Conservation (phyloP, 208 protist species). For the Crithidia thermophila region DNA sequence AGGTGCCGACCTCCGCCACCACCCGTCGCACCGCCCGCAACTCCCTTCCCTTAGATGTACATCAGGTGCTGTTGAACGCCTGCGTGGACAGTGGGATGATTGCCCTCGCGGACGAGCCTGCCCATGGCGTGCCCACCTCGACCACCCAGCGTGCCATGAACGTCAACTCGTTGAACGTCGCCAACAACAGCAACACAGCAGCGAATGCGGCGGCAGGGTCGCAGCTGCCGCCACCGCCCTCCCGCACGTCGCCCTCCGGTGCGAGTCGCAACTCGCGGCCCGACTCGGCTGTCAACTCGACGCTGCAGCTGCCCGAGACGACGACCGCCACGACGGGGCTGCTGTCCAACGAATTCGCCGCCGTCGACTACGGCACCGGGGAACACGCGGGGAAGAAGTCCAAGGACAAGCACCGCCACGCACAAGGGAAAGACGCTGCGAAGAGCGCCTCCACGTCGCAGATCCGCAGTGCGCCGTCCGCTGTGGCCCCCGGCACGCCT, state of each 20-base stretch:
- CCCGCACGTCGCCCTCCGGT: not conserved
- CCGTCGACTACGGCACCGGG: not conserved
- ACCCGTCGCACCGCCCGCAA: not conserved
- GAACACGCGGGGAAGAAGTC: not conserved
- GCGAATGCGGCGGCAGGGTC: too few species aligned
- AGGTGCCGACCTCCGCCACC: too few species aligned
- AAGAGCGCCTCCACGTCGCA: constrained; percentile 18
- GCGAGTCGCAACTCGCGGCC: not conserved
- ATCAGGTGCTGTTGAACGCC: constrained; percentile 42
- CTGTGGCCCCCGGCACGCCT: not conserved
- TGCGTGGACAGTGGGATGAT: constrained; percentile 63
- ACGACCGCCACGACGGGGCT: not conserved
- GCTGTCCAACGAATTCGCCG: not conserved
- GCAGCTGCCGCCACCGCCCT: not conserved
- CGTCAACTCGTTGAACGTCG: not conserved
- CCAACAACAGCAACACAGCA: not conserved
- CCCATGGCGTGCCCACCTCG: not conserved
- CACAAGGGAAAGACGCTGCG: not conserved
- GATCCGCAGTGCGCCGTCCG: constrained; percentile 2
- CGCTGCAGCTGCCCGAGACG: not conserved
- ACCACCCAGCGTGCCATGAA: not conserved
- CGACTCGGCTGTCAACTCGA: not conserved
- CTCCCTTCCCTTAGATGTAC: constrained; percentile 31
- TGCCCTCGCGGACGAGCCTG: constrained; percentile 2
- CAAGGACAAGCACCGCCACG: not conserved